Evolutionary conservation across 306 rosid genomes (phyloP).

Genomic region (Cucurbita maxima): DNA sequence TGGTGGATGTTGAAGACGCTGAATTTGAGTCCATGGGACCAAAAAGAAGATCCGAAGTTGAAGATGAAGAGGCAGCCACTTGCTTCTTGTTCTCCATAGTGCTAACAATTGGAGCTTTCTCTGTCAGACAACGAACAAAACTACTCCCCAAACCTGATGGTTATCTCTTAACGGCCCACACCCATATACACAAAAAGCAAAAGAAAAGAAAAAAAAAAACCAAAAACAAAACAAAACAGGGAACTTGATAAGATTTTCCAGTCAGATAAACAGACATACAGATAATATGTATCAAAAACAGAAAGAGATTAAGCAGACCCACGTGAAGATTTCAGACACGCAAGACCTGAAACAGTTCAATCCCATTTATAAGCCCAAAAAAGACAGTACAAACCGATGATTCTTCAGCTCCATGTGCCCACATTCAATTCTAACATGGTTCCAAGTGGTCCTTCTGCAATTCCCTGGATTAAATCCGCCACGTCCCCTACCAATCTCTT

Average conservation of each 20-base stretch:
- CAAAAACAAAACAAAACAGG: not conserved
- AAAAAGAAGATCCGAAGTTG: slow-evolving; percentile 56
- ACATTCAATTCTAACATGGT: slow-evolving; percentile 12
- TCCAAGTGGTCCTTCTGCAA: slow-evolving; percentile 29
- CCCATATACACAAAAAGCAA: not conserved
- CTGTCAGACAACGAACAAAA: slow-evolving; percentile 38
- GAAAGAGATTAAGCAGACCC: not conserved
- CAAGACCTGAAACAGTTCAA: not conserved
- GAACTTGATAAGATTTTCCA: slow-evolving; percentile 34
- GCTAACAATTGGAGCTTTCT: not conserved
- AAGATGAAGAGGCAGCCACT: slow-evolving; percentile 24
- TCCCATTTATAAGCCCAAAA: slow-evolving; percentile 22
- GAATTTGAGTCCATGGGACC: slow-evolving; percentile 46
- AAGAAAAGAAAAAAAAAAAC: not conserved
- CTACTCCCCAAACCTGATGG: slow-evolving; percentile 14
- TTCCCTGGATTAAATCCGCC: slow-evolving; percentile 9
- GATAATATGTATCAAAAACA: slow-evolving; percentile 2
- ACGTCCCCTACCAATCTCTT: slow-evolving; percentile 11
- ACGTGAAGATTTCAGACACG: slow-evolving; percentile 13
- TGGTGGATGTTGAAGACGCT: slow-evolving; percentile 28
- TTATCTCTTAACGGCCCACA: slow-evolving; percentile 23
- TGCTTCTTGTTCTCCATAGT: slow-evolving; percentile 44
- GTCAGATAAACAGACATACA: not conserved
- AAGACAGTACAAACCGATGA: not conserved
- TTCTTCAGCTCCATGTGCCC: slow-evolving; percentile 14